Evolutionary conservation across 139 green algal genomes (phyloP), one percentile per base, ranked within the genome.

Genomic region (Tetradesmus obliquus): DNA sequence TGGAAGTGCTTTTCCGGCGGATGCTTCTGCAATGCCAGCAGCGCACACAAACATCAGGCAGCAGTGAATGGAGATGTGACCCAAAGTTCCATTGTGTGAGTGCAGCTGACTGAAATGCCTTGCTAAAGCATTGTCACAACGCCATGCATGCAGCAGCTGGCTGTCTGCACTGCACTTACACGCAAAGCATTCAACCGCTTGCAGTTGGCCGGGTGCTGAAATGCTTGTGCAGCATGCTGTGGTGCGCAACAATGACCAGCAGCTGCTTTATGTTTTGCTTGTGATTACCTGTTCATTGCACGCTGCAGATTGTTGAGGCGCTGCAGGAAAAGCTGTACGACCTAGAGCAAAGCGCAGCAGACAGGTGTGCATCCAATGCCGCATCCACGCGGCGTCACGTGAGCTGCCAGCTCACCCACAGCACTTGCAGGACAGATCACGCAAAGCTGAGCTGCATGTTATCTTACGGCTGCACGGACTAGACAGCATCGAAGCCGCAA

Each of bases 281-380:
- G 6, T 76, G 66, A 2, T 76, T 6, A 12, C 66, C 32, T 86
- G 2, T 3, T 15, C 53, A 2, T n/a, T 22, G 1, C 79, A 24
- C 24, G 20, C 76, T 13, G 69, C 87, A 95, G 93, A 93, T 93
- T 20, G 76, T 95, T 13, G 91, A 94, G 54, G 83, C 84, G 1
- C 84, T 95, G 53, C 92, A 91, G 55, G 93, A 95, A 22, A 89
- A 92, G 79, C 79, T 95, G 60, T 79, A 86, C 6, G 93, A 94
- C n/a, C 53, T 94, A 8, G 89, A 94, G 79, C 55, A 76, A 1
- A 66, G 22, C 19, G 66, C 19, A 17, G 62, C 89, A 58, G 82
- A 88, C 69, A 74, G 76, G 76, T 79, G 13, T 19, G 69, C 81
- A 54, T 45, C 9, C 81, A 22, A 12, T 55, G 79, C 79, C 8